Evolutionary conservation across 2,329 filamentous ascomycete species (phyloP), one percentile per base, ranked within the genome.

Genomic region (Aureobasidium sp.): DNA sequence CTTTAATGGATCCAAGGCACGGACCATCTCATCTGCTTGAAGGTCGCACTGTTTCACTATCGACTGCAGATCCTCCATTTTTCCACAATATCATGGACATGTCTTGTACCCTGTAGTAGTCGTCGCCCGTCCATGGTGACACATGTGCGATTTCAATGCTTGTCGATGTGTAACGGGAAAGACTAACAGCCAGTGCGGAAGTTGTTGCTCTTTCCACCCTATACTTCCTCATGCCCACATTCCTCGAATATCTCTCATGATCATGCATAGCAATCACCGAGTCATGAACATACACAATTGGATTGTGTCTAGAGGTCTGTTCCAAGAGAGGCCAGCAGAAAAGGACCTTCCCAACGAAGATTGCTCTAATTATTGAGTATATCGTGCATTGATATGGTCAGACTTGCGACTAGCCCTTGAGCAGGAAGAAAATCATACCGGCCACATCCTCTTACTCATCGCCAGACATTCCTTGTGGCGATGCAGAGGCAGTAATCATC

Each of bases 1-100:
- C 41, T 57, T 6, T 9, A 31, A 25, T 57, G 53, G 53, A 27
- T 57, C n/a, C 14, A 36, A 25, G n/a, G 53, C 53, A 57, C 53
- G 53, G 53, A 14, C 53, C 53, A 45, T 57, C 53, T 57, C 53
- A 57, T 57, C 53, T 57, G 42, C 53, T 57, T 45, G 27, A 36
- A 57, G 53, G 53, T 34, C 27, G 39, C 39, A 34, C 39, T 41
- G 37, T 55, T 25, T 55, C 52, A 31, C 12, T 37, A 29, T 41
- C 41, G n/a, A 44, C n/a, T 17, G 53, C 41, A 41, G 36, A 55
- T 57, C 39, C 53, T 57, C 39, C 53, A 52, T 52, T 20, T 52
- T 39, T 52, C 25, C 20, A 34, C 12, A 34, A 17, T 27, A 25
- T 12, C 39, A 37, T 34, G 27, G 41, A n/a, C 15, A 11, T 37